Conservation (phyloP, 108 stramenopile genomes). For the Skeletonema costatum region DNA sequence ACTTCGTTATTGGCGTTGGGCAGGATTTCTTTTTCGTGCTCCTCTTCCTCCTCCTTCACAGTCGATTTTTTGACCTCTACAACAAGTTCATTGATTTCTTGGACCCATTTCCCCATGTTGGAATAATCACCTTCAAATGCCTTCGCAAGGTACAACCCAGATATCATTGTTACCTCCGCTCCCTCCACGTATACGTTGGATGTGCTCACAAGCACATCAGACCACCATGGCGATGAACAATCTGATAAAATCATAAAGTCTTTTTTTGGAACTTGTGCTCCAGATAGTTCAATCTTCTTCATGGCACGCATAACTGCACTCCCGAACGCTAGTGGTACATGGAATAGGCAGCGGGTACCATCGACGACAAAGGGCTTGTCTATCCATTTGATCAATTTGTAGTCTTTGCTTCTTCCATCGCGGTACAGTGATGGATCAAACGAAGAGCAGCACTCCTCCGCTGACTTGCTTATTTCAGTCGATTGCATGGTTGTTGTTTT, state of each 20-base stretch:
- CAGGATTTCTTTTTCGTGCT: neutral
- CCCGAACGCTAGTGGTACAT: conserved; percentile 26
- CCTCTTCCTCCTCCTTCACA: neutral
- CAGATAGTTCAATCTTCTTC: conserved; percentile 13
- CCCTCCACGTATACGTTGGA: conserved; percentile 16
- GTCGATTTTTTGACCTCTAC: neutral
- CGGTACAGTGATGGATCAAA: conserved; percentile 21
- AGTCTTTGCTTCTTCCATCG: conserved; percentile 3
- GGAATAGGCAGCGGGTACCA: conserved; percentile 14
- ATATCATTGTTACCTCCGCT: conserved; percentile 17
- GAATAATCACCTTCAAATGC: conserved; percentile 34
- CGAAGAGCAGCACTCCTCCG: conserved; percentile 14
- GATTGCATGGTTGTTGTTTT: no score
- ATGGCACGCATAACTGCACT: conserved; percentile 11
- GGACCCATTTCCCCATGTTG: conserved; percentile 26
- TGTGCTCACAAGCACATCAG: conserved; percentile 24
- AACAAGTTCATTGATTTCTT: conserved; percentile 13
- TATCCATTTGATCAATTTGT: conserved; percentile 35
- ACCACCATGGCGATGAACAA: conserved; percentile 32
- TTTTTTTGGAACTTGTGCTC: conserved; percentile 8
- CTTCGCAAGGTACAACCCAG: conserved; percentile 32
- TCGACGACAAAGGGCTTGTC: conserved; percentile 40
- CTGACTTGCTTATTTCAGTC: neutral
- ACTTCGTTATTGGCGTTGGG: no score
- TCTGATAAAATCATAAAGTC: conserved; percentile 28